A percentile compares a stretch with the other conserved stretches of the same genome.
Conservation (phyloP, 768 basidiomycete genomes). For the Lactarius pseudohatsudake region DNA sequence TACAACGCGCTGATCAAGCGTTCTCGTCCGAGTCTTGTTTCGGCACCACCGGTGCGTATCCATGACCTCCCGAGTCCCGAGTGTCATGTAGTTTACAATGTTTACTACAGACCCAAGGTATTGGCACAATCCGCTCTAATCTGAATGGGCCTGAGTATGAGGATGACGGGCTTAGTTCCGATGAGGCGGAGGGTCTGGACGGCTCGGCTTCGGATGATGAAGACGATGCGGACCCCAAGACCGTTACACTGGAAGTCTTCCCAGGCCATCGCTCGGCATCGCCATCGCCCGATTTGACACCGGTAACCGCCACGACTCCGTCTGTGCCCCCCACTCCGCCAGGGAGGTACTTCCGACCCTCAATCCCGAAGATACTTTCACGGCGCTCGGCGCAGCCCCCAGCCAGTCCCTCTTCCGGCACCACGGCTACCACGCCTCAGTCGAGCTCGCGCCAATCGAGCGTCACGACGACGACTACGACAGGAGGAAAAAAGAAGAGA, state of each 20-base stretch:
- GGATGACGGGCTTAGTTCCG: constrained; percentile 74
- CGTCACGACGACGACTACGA: constrained; percentile 30
- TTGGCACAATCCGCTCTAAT: constrained; percentile 76
- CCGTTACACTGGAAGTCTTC: background rate
- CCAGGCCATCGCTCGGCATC: constrained; percentile 5
- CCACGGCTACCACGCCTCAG: constrained; percentile 17
- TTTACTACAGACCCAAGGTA: constrained; percentile 68
- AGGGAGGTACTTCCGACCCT: constrained; percentile 33
- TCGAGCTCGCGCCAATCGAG: constrained; percentile 25
- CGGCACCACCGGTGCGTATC: constrained; percentile 65
- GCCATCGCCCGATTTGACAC: constrained; percentile 16
- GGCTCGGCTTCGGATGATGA: constrained; percentile 41
- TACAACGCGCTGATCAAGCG: constrained; percentile 63
- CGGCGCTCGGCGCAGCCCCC: constrained; percentile 36
- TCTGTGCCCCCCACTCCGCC: constrained; percentile 33
- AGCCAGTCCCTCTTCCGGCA: constrained; percentile 36
- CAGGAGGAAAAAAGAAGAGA: constrained; percentile 37
- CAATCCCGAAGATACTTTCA: constrained; percentile 39
- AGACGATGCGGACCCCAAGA: constrained; percentile 34
- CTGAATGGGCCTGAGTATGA: constrained; percentile 54
- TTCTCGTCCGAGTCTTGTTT: constrained; percentile 64
- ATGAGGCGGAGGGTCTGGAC: constrained; percentile 45
- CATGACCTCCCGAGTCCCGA: background rate
- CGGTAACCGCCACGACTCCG: constrained; percentile 24
- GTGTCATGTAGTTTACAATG: background rate